Conservation (phyloP, 2,329 filamentous ascomycete genomes). For the Colletotrichum trifolii region DNA sequence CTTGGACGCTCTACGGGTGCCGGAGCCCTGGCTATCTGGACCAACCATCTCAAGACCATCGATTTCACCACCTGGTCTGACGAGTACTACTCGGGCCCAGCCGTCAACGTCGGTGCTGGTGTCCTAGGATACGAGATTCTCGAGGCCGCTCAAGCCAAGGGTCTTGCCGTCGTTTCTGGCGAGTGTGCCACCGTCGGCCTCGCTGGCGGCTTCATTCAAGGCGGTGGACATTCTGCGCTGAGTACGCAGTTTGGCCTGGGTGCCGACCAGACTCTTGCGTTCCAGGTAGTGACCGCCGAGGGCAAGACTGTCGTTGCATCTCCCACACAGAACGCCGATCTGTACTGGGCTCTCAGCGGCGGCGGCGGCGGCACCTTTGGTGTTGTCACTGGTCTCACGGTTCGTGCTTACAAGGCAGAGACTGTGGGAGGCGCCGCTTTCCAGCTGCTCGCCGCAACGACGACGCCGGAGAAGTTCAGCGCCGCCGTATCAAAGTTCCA, state of each 20-base stretch:
- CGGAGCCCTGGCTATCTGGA: constrained; percentile 52
- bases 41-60: constrained; percentile 53
- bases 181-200: constrained; percentile 42
- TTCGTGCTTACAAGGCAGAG: constrained; percentile 57
- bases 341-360: constrained; percentile 66
- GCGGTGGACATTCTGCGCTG: constrained; percentile 58
- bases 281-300: constrained; percentile 56
- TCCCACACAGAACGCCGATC: constrained; percentile 54
- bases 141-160: constrained; percentile 46
- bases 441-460: constrained; percentile 45
- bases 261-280: constrained; percentile 60
- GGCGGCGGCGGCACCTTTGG: constrained; percentile 65
- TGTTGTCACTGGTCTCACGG: constrained; percentile 61
- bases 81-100: constrained; percentile 59
- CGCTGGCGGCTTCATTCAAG: constrained; percentile 60
- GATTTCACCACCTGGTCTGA: constrained; percentile 52
- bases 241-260: constrained; percentile 56
- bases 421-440: constrained; percentile 57
- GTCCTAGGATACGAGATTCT: constrained; percentile 60
- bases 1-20: constrained; percentile 51
- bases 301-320: constrained; percentile 56
- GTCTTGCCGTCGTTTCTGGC: constrained; percentile 33
- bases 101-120: constrained; percentile 65
- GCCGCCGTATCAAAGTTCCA: constrained; percentile 57
- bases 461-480: constrained; percentile 56